phyloP scores from a whole-genome alignment of 2,329 filamentous ascomycete species.

The Fusarium algeriense region DNA sequence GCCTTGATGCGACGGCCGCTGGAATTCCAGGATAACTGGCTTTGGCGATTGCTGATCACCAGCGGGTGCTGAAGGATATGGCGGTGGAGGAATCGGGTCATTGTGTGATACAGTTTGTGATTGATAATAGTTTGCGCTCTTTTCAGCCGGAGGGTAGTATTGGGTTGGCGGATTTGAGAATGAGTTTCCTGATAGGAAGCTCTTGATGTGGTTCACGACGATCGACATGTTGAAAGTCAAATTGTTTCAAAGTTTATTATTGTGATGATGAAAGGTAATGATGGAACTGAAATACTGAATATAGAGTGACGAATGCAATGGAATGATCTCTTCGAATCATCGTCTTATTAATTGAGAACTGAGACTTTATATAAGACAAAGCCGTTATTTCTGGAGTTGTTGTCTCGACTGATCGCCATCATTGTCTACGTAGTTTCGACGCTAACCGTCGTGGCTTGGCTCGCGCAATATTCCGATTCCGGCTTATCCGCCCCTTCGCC shows the following conservation, averaged over 20 bases:
- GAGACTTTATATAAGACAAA: constrained; percentile 7
- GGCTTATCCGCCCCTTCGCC: background rate
- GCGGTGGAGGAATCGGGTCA: constrained; percentile 1
- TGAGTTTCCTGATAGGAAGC: constrained; percentile 6
- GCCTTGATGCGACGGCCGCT: constrained; percentile 16
- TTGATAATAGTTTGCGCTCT: constrained; percentile 6
- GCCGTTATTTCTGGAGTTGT: background rate
- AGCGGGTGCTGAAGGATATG: constrained; percentile 1
- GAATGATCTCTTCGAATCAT: background rate
- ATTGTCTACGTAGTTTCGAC: constrained; percentile 2
- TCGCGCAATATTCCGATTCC: constrained; percentile 6
- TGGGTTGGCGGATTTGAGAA: background rate
- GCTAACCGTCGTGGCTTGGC: constrained; percentile 20
- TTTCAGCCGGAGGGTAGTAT: constrained; percentile 3
- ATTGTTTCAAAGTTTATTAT: background rate
- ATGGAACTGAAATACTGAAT: background rate
- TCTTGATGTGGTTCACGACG: constrained; percentile 12
- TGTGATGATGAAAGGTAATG: background rate
- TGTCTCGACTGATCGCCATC: background rate
- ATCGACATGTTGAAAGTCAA: background rate
- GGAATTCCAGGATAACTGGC: constrained; percentile 20
- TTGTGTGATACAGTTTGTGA: background rate
- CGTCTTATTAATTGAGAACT: background rate
- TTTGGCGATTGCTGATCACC: constrained; percentile 4
- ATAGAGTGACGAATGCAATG: background rate